Evolutionary conservation across 2,329 filamentous ascomycete species (phyloP).

Genomic region (Westerdykella aurantiaca): DNA sequence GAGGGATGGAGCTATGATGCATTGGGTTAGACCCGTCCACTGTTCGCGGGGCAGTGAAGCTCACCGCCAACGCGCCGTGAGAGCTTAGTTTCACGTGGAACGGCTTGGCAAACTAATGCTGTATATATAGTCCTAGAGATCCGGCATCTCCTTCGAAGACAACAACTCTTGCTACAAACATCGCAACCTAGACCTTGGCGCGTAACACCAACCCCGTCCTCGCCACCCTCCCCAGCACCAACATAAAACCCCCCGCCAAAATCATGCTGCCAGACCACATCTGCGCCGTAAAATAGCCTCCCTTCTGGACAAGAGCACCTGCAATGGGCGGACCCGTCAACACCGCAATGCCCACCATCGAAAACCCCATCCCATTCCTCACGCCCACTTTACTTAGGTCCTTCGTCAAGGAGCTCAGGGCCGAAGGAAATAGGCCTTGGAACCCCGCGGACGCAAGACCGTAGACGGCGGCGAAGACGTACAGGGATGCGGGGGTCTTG

Average conservation of each 20-base stretch:
- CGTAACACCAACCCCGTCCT: constrained; percentile 25
- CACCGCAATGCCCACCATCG: constrained; percentile 41
- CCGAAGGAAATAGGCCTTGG: constrained; percentile 43
- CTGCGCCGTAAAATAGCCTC: constrained; percentile 42
- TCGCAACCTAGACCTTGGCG: no score
- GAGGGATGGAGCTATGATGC: no score
- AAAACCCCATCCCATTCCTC: constrained; percentile 46
- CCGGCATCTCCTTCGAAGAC: no score
- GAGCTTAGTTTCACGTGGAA: no score
- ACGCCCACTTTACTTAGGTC: constrained; percentile 45
- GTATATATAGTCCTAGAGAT: no score
- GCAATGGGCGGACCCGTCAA: constrained; percentile 45
- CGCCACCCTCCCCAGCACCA: constrained; percentile 24
- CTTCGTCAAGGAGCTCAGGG: constrained; percentile 41
- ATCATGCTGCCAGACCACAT: constrained; percentile 36
- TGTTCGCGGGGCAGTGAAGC: no score
- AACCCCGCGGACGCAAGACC: constrained; percentile 43
- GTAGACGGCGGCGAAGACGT: constrained; percentile 42
- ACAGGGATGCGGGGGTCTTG: constrained; percentile 31
- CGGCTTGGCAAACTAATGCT: no score
- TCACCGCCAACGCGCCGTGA: no score
- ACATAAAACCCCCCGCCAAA: constrained; percentile 21
- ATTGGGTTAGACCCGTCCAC: no score
- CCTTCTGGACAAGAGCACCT: constrained; percentile 40
- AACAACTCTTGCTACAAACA: no score